Conservation (phyloP, 2,329 filamentous ascomycete species). For the Metarhizium rileyi region DNA sequence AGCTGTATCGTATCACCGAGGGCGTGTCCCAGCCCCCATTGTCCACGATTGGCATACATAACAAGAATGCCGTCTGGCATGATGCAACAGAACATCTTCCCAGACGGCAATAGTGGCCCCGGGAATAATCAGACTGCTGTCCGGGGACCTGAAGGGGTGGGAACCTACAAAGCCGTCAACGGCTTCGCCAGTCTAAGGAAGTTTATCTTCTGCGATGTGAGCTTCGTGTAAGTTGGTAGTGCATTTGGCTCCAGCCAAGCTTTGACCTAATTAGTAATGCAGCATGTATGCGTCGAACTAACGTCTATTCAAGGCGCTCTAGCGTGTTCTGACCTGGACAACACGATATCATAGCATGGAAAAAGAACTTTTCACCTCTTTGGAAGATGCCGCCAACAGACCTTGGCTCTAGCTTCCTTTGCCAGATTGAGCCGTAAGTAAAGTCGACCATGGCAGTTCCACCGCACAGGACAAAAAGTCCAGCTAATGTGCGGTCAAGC, state of each 20-base stretch:
- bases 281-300: slow-evolving; percentile 34
- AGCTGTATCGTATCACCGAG: too few species aligned
- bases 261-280: not conserved
- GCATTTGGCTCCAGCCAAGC: not conserved
- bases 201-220: slow-evolving; percentile 27
- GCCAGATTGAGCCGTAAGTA: slow-evolving; percentile 47
- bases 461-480: not conserved
- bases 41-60: too few species aligned
- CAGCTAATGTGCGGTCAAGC: slow-evolving; percentile 1
- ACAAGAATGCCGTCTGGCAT: too few species aligned
- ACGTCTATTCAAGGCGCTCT: slow-evolving; percentile 34
- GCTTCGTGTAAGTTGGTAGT: not conserved
- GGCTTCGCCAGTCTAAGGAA: slow-evolving; percentile 43
- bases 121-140: not conserved
- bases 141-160: slow-evolving; percentile 32
- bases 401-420: slow-evolving; percentile 53
- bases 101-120: not conserved
- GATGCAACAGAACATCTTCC: slow-evolving; percentile 30
- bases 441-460: not conserved
- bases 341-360: slow-evolving; percentile 33
- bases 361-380: slow-evolving; percentile 37
- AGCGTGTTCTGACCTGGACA: slow-evolving; percentile 4
- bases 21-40: too few species aligned
- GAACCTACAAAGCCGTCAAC: slow-evolving; percentile 38
- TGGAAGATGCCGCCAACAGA: slow-evolving; percentile 35